Percentiles rank a stretch among this genome's conserved stretches.
Evolutionary conservation across 2,329 filamentous ascomycete species (phyloP).

Genomic region (Anisogramma anomala): DNA sequence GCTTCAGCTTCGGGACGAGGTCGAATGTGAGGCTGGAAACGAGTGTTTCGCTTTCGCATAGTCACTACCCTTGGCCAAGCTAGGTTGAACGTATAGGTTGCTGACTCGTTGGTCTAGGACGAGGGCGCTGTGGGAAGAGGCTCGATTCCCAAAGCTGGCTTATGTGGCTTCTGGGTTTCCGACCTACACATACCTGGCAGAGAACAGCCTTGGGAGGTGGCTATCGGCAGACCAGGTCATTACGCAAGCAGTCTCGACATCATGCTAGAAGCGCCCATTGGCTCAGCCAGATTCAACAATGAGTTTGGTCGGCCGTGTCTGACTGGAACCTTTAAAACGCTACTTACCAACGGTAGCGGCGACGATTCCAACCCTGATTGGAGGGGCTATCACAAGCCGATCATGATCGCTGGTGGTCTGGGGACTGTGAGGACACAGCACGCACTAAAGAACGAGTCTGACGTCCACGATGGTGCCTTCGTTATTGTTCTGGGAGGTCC

Average conservation of each 20-base stretch:
- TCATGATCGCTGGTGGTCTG: constrained; percentile 94
- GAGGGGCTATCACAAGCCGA: constrained; percentile 93
- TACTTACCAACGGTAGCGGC: constrained; percentile 58
- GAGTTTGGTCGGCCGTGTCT: constrained; percentile 89
- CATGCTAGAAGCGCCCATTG: constrained; percentile 94
- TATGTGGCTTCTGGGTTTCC: constrained; percentile 89
- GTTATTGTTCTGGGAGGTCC: constrained; percentile 89
- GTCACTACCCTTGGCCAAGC: too few species aligned
- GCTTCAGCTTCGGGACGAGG: too few species aligned
- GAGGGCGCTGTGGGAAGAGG: constrained; percentile 90
- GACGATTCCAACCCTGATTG: constrained; percentile 47
- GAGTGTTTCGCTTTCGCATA: too few species aligned
- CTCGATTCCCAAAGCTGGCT: constrained; percentile 82
- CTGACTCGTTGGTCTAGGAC: constrained; percentile 33
- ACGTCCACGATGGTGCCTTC: constrained; percentile 79
- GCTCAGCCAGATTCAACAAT: constrained; percentile 92
- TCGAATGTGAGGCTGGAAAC: not conserved
- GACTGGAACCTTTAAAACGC: constrained; percentile 80
- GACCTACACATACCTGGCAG: constrained; percentile 82
- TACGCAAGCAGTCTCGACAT: constrained; percentile 92
- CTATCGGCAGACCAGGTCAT: constrained; percentile 80
- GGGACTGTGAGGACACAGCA: constrained; percentile 86
- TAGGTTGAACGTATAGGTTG: not conserved
- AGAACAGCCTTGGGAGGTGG: constrained; percentile 76
- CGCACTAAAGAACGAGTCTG: constrained; percentile 68